Conservation (phyloP, 2,329 filamentous ascomycete species). For the Acephala macrosclerotiorum region DNA sequence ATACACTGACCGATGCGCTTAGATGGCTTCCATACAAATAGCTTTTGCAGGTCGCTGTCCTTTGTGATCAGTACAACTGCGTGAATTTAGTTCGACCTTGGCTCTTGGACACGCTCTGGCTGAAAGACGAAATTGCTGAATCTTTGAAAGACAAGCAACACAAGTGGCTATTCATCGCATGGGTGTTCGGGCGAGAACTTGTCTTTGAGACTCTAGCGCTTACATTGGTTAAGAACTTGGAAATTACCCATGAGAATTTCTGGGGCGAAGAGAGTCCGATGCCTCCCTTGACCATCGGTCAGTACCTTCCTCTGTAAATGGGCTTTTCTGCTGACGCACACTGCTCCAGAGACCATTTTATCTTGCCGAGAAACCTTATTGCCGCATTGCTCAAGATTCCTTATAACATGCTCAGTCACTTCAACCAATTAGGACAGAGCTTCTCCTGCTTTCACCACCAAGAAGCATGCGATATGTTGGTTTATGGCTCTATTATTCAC, state of each 20-base stretch:
- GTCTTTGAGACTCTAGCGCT: too few species aligned
- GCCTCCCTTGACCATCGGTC: not conserved
- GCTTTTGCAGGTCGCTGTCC: slow-evolving; percentile 17
- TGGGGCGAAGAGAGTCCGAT: too few species aligned
- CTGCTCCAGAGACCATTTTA: not conserved
- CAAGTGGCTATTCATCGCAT: not conserved
- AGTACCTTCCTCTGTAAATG: not conserved
- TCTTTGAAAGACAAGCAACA: not conserved
- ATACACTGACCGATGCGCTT: too few species aligned
- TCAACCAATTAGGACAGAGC: not conserved
- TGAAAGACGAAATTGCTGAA: not conserved
- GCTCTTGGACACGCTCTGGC: not conserved
- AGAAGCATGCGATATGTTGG: not conserved
- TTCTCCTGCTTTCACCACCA: not conserved
- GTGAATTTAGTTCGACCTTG: slow-evolving; percentile 17
- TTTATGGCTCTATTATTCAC: not conserved
- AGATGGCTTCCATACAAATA: slow-evolving; percentile 9
- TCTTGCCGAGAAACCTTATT: not conserved
- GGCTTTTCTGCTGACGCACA: not conserved
- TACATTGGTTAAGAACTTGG: too few species aligned
- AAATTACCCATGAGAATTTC: too few species aligned
- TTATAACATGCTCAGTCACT: not conserved
- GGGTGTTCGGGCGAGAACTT: not conserved
- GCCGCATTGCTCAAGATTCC: not conserved
- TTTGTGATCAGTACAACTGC: slow-evolving; percentile 28